phyloP scores from a whole-genome alignment of 768 basidiomycete genomes.

The Trametes elegans region DNA sequence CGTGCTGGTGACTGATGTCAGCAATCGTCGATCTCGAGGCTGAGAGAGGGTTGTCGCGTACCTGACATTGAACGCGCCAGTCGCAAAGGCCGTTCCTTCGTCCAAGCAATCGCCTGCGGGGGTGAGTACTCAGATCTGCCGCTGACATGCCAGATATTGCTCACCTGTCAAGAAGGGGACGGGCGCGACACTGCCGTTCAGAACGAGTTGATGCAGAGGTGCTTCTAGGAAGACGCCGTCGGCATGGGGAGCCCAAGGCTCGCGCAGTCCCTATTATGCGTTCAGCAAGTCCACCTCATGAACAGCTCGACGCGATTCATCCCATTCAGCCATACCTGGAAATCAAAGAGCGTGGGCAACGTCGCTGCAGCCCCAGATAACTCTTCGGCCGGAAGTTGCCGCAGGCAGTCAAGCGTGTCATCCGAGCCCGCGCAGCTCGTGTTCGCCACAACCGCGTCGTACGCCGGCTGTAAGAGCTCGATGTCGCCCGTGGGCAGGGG shows the following conservation, averaged over 20 bases:
- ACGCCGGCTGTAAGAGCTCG: conserved; percentile 32
- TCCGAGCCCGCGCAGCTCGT: conserved; percentile 34
- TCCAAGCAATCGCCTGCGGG: conserved; percentile 49
- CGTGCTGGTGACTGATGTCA: conserved; percentile 16
- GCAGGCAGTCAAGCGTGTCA: conserved; percentile 45
- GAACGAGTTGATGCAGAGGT: conserved; percentile 37
- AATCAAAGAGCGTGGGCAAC: conserved; percentile 32
- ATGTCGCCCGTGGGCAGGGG: conserved; percentile 13
- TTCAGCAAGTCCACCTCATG: not conserved
- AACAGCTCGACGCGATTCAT: not conserved
- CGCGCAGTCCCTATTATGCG: conserved; percentile 22
- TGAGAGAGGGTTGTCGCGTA: conserved; percentile 11
- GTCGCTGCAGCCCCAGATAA: conserved; percentile 33
- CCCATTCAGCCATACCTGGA: conserved; percentile 36
- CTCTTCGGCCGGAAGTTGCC: conserved; percentile 33
- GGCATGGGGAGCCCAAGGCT: conserved; percentile 44
- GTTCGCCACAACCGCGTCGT: conserved; percentile 39
- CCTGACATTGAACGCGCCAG: conserved; percentile 27
- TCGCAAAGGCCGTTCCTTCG: conserved; percentile 46
- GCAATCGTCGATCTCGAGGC: not conserved
- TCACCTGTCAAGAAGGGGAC: conserved; percentile 48
- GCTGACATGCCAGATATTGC: no score
- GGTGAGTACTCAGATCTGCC: no score
- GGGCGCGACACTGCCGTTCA: conserved; percentile 43
- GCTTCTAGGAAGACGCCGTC: conserved; percentile 52